Evolutionary conservation across 2,329 filamentous ascomycete species (phyloP), one percentile per base, ranked within the genome.

Genomic region (Purpureocillium takamizusanense): DNA sequence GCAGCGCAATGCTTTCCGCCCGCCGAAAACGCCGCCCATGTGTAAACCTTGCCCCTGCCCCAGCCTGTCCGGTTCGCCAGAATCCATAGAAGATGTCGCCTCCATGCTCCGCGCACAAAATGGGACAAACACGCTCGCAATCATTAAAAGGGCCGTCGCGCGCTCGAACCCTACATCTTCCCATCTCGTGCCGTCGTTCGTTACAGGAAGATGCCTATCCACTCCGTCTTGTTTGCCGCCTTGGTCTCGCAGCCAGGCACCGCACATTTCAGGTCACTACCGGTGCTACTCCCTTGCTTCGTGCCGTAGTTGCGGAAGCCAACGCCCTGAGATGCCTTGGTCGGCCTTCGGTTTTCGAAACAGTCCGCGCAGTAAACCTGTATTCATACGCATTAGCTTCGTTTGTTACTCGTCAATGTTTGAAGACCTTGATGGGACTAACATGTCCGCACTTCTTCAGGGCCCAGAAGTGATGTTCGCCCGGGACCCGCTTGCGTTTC

Each of bases 371-470:
- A 82, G 51, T 78, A 82, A 12, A 81, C 77, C 77, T 81, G 44
- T 13, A 31, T 33, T 23, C 21, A n/a, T 29, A 34, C 17, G 9
- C 17, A 23, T 31, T 6, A 30, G 21, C 31, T 12, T n/a, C n/a
- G n/a, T 30, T 14, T 30, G n/a, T 12, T 12, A n/a, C 28, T 30
- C 28, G 28, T 6, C n/a, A 14, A 30, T 28, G 12, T 12, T 28
- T 12, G 25, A 12, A 12, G 12, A 12, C 25, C 7, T 28, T 14
- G 10, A n/a, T n/a, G 13, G 13, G 14, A 7, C 14, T 58, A 73
- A 97, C 92, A 65, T 98, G 92, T 46, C 92, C 92, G 57, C 92
- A 98, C 37, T 74, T 74, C 61, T 89, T 95, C 28, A 92, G 72
- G 1, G 92, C 83, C 88, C 89, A 97, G 45, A 97, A 90, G 51